Evolutionary conservation across 2,329 filamentous ascomycete species (phyloP).

Genomic region (Shiraia bambusicola): DNA sequence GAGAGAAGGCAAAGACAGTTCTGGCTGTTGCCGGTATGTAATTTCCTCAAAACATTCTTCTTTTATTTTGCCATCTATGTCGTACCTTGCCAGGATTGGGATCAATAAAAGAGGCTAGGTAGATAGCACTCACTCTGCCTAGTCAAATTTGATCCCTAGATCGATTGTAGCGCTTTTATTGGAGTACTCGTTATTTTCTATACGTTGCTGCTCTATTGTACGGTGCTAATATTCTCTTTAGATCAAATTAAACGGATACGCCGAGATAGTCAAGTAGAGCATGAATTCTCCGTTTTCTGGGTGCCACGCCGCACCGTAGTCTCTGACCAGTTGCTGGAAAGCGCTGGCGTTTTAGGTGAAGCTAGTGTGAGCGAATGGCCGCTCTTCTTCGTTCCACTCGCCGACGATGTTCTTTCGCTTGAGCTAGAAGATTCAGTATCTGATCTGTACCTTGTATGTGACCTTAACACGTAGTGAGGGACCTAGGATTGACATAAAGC

Average conservation of each 20-base stretch:
- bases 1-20: constrained; percentile 82
- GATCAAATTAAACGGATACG: constrained; percentile 90
- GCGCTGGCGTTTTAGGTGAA: constrained; percentile 89
- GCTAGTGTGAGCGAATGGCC: constrained; percentile 85
- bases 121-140: constrained; percentile 56
- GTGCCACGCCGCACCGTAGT: constrained; percentile 88
- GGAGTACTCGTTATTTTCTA: constrained; percentile 26
- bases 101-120: constrained; percentile 61
- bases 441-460: constrained; percentile 75
- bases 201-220: constrained; percentile 30
- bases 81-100: constrained; percentile 41
- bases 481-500: constrained; percentile 22
- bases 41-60: constrained; percentile 8
- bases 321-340: constrained; percentile 87
- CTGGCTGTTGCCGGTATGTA: constrained; percentile 80
- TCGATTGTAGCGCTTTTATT: constrained; percentile 39
- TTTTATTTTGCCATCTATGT: constrained; percentile 1
- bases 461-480: not conserved
- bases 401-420: constrained; percentile 86
- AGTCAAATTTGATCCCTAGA: constrained; percentile 59
- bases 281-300: constrained; percentile 98
- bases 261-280: constrained; percentile 81
- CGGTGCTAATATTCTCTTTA: constrained; percentile 57
- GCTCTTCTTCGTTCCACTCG: constrained; percentile 86
- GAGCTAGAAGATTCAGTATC: constrained; percentile 85